These are phyloP conservation scores for Xerocomellus dryophilus DNA, from an alignment of 768 basidiomycete species.

Conservation along the genomic window DNA sequence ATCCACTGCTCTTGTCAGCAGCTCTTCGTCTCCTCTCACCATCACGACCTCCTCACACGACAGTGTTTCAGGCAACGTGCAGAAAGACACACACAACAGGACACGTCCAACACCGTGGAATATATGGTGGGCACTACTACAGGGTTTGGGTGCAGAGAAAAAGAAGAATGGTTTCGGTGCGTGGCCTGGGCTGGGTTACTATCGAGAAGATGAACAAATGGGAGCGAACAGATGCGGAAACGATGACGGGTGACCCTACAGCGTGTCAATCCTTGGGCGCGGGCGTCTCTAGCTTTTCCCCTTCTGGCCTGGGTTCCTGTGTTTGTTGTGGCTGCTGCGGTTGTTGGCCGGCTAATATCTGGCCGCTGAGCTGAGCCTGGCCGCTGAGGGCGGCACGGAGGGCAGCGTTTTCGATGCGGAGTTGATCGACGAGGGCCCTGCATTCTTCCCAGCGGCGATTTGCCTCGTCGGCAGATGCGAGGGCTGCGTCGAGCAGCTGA, in stretches of 20 bases:
- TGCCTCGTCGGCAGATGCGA: conserved; percentile 84
- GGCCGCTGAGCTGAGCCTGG: conserved; percentile 34
- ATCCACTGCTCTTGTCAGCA: conserved; percentile 33
- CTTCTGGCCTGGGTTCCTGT: conserved; percentile 27
- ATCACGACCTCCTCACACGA: conserved; percentile 16
- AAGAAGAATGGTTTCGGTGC: conserved; percentile 6
- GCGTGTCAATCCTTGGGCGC: conserved; percentile 21
- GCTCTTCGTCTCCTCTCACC: conserved; percentile 34
- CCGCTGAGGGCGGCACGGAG: conserved; percentile 63
- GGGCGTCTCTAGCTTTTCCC: conserved; percentile 27
- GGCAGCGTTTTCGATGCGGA: conserved; percentile 79
- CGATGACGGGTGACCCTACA: background rate
- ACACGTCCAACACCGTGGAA: background rate
- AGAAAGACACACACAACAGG: background rate
- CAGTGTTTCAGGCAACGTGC: background rate
- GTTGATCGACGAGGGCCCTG: conserved; percentile 82
- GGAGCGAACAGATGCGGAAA: background rate
- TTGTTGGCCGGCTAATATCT: conserved; percentile 23
- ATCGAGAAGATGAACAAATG: conserved; percentile 5
- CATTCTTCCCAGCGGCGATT: conserved; percentile 90
- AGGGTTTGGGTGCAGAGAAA: conserved; percentile 2
- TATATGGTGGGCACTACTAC: conserved; percentile 14
- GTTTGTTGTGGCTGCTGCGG: conserved; percentile 19
- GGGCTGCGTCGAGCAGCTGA: conserved; percentile 78
- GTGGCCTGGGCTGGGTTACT: conserved; percentile 6